Base-by-base conservation (phyloP, 2,329 filamentous ascomycete genomes). In the Neodidymelliopsis sp. region DNA sequence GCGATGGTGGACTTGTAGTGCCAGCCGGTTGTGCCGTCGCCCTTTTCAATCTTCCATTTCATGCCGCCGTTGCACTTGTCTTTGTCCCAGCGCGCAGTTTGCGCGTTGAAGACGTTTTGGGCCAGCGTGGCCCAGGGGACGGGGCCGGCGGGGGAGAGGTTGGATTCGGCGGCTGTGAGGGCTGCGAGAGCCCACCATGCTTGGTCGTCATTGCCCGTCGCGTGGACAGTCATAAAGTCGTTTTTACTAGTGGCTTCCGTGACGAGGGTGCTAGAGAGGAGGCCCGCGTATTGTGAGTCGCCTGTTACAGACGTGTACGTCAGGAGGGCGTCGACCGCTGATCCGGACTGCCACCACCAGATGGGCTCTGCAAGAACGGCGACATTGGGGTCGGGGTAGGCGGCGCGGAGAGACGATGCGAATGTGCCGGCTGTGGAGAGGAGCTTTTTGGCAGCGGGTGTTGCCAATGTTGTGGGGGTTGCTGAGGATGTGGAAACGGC, bases 1-100 rank as follows among this genome's bases (percentile, higher is more conserved):
- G 86, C 84, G 57, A 91, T 83, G 13, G 84, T 81, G 73, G 92
- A 91, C 71, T 91, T 93, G 80, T 95, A 93, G 60, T 84, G 79
- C 66, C 90, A 86, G 7, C 90, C 90, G 55, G 85, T 85, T 25
- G 42, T 52, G 3, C 55, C 53, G 66, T 94, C 91, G 56, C 80
- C 82, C 2, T 80, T 72, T 66, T 85, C 90, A 57, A 95, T 90
- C 75, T 95, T 90, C 88, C 89, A 92, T 31, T 63, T 62, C 45
- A 69, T 49, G 4, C 90, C 90, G 39, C 90, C 90, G 23, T 78
- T 79, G 63, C 90, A 94, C 24, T 75, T 70, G 0, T 76, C 74
- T 0, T 73, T 78, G 66, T 91, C 84, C 89, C 90, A 94, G 24
- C 90, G 82, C 10, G 67, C 70, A 6, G 77, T 80, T 64, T 91